Base-by-base conservation (phyloP, 2,329 filamentous ascomycete species). In the Fusarium sp. region DNA sequence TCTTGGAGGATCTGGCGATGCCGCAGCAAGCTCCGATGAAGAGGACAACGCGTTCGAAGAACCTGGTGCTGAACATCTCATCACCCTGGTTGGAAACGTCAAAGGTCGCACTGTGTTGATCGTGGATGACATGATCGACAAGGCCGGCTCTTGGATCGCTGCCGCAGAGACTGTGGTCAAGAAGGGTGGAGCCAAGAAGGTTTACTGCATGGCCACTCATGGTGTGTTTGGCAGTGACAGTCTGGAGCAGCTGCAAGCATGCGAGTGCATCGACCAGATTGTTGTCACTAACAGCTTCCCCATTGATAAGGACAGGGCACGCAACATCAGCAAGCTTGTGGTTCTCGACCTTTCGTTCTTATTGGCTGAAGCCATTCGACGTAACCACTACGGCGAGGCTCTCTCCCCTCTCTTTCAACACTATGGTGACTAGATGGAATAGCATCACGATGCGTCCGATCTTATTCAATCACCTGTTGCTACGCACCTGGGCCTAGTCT, bases 81-180 rank as follows among this genome's bases (percentile, higher is more conserved):
- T 99, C 73, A 99, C 96, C 0, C 85, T 99, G n/a, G 96, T 99
- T 15, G 96, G 96, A 63, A 93, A 98, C 74, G 96, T 99, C 62
- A 91, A 90, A 75, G 89, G 93, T 76, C 89, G 93, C 60, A 90
- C 93, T 0, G 96, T 98, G 54, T 91, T 99, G 77, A 94, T 99
- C 64, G 92, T 99, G 49, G 96, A 99, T 78, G 96, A 99, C 78
- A 98, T 99, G 92, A 97, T 99, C 75, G 96, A 99, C 82, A 97
- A 97, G 82, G 90, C 94, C 11, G 93, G 92, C 15, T 97, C 93
- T 8, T 99, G 96, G 96, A 96, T 99, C 71, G 95, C 95, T 7
- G 96, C 96, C 8, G 96, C 96, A 14, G 96, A 99, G 83, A 97
- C 94, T 2, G 95, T 97, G 3, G 92, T 97, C 53, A 98, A 98